These are phyloP conservation scores for Echria macrotheca DNA, from an alignment of 495 filamentous ascomycete genomes.

Conservation along the genomic window DNA sequence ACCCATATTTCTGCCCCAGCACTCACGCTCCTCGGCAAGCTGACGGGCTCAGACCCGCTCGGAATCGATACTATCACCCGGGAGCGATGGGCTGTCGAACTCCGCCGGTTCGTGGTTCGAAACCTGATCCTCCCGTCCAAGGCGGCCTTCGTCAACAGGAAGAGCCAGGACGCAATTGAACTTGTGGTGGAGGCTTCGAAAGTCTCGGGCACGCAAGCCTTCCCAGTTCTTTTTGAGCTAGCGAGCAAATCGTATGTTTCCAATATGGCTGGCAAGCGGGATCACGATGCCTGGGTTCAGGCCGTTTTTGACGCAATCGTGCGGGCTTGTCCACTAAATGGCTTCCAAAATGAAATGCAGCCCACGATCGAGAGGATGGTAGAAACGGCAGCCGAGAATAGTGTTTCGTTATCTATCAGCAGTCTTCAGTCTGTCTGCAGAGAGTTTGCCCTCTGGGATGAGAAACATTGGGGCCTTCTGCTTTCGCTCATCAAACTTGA, in stretches of 20 bases:
- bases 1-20: constrained; percentile 29
- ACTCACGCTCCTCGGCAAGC: constrained; percentile 28
- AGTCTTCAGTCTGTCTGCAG: constrained; percentile 39
- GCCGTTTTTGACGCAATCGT: constrained; percentile 56
- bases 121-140: constrained; percentile 68
- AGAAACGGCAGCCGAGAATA: constrained; percentile 32
- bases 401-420: constrained; percentile 13
- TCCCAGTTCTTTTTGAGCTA: constrained; percentile 52
- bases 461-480: constrained; percentile 55
- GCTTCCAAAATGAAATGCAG: too few relatives aligned
- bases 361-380: constrained; percentile 33
- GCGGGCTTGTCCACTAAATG: too few relatives aligned
- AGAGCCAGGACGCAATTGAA: constrained; percentile 29
- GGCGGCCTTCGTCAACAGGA: constrained; percentile 46
- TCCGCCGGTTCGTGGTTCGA: constrained; percentile 61
- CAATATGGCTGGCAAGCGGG: constrained; percentile 45
- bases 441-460: constrained; percentile 31
- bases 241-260: constrained; percentile 52
- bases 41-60: too few relatives aligned
- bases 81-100: constrained; percentile 30
- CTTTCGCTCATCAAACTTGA: constrained; percentile 59
- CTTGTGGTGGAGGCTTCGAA: constrained; percentile 28
- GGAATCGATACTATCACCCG: too few relatives aligned
- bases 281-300: constrained; percentile 63
- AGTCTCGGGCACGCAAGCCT: constrained; percentile 29